phyloP scores from a whole-genome alignment of 2,329 filamentous ascomycete genomes.

The Sordariomycetes sp. region DNA sequence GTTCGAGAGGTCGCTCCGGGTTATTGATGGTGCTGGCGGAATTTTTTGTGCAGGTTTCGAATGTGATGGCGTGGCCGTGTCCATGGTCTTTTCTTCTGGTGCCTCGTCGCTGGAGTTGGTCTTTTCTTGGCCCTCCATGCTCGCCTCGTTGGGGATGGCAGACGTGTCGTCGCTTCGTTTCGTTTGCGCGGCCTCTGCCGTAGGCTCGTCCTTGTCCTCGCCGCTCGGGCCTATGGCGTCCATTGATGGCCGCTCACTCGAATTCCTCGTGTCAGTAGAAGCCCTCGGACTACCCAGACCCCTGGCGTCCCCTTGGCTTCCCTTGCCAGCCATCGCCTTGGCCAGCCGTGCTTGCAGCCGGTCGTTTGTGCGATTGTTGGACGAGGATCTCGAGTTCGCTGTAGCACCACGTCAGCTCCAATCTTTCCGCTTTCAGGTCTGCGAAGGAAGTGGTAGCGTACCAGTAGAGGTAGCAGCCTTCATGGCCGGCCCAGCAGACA shows the following conservation, averaged over 20 bases:
- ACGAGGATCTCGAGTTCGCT: slow-evolving; percentile 53
- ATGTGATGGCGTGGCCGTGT: neutral
- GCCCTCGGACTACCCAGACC: too few relatives aligned
- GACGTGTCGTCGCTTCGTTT: neutral
- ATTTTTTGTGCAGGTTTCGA: neutral
- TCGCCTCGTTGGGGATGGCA: neutral
- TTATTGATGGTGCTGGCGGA: neutral
- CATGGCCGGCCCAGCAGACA: slow-evolving; percentile 8
- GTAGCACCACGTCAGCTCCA: slow-evolving; percentile 1
- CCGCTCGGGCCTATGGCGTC: neutral
- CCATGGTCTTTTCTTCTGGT: neutral
- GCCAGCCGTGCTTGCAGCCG: slow-evolving; percentile 84
- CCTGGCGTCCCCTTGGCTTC: slow-evolving; percentile 21
- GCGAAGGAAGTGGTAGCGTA: slow-evolving; percentile 8
- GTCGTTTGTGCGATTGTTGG: slow-evolving; percentile 59
- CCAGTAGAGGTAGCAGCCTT: slow-evolving; percentile 20
- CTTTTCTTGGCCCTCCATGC: too few relatives aligned
- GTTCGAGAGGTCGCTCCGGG: slow-evolving; percentile 1
- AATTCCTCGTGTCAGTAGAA: slow-evolving; percentile 8
- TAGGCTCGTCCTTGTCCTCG: neutral
- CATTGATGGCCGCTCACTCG: slow-evolving; percentile 18
- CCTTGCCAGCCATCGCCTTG: slow-evolving; percentile 72
- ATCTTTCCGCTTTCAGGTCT: neutral
- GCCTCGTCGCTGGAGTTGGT: neutral
- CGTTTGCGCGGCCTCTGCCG: neutral